Evolutionary conservation across 83 land plant species (phyloP), one percentile per base, ranked within the genome.

Genomic region (Diphasiastrum complanatum): DNA sequence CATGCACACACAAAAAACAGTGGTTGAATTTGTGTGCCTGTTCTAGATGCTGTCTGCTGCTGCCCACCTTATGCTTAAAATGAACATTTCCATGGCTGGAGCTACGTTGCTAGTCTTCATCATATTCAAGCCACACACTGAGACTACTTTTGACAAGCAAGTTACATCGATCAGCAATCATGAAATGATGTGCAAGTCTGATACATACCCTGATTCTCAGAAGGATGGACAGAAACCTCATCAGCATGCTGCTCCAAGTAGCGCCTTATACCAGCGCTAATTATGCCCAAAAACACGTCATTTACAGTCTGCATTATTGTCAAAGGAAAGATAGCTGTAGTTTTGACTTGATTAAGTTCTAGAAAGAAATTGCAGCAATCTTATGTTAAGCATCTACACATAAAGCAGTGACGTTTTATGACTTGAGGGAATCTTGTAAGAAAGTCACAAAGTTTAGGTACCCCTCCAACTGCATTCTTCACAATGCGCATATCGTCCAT

Each of bases 241-340:
- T 48, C 28, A 25, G 38, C 19, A 38, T 43, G 19, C 10, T 61
- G 30, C 26, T 11, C 31, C 18, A 61, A 24, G 18, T 61, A 61
- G 51, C 64, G 54, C 25, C 48, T 35, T 0, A 61, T 34, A 16
- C 64, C 64, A 41, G 64, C 64, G n/a, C 3, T n/a, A 41, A 61
- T 29, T 32, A 45, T 61, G 30, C 64, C 64, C 12, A 43, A 28
- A n/a, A 61, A 23, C 19, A 61, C 64, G 27, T 61, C 64, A 41
- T 43, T 61, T 22, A 61, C 48, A 20, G 64, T 61, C 64, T 61
- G 59, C 27, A 10, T 28, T 27, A 8, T 23, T 27, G 59, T 33
- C 4, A 18, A 47, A 5, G 19, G 6, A 47, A 5, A 18, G 23
- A 16, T 8, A 16, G 8, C 4, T 19, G 4, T 8, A 5, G 5